These are phyloP conservation scores for Brassica cretica DNA, from an alignment of 345 rosid genomes.

Conservation along the genomic window DNA sequence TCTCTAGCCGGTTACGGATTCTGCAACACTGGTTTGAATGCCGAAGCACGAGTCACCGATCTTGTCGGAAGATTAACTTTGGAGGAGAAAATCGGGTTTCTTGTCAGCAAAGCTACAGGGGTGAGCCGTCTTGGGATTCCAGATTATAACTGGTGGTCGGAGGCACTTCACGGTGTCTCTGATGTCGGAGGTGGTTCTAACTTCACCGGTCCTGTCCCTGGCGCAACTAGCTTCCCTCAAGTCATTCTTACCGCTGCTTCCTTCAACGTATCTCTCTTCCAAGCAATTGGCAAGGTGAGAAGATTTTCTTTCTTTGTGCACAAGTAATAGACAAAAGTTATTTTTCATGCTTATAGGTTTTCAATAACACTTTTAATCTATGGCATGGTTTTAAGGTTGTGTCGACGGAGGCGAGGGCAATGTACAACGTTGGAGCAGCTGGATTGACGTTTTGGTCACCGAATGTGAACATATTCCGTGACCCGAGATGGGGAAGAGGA, in stretches of 20 bases:
- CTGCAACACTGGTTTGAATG: background rate
- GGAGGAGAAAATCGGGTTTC: constrained; percentile 1
- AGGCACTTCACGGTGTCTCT: background rate
- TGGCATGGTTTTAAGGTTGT: background rate
- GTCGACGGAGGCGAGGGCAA: constrained; percentile 2
- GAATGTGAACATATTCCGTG: background rate
- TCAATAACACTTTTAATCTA: background rate
- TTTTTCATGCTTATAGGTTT: background rate
- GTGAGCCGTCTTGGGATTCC: background rate
- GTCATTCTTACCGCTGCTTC: background rate
- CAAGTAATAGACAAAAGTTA: background rate
- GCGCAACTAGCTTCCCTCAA: background rate
- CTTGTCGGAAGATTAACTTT: constrained; percentile 23
- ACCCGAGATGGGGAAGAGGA: background rate
- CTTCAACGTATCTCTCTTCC: background rate
- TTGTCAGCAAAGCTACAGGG: background rate
- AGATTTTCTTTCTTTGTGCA: background rate
- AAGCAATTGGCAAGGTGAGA: background rate
- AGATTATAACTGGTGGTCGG: background rate
- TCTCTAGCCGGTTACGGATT: constrained; percentile 46
- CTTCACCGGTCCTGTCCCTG: background rate
- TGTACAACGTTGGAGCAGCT: background rate
- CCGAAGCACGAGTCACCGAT: background rate
- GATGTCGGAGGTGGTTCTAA: background rate
- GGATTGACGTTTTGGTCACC: constrained; percentile 2